A percentile compares a stretch with the other conserved stretches of the same genome.
Conservation (phyloP, 1,284 basidiomycete species). For the Leccinum angustisporum region DNA sequence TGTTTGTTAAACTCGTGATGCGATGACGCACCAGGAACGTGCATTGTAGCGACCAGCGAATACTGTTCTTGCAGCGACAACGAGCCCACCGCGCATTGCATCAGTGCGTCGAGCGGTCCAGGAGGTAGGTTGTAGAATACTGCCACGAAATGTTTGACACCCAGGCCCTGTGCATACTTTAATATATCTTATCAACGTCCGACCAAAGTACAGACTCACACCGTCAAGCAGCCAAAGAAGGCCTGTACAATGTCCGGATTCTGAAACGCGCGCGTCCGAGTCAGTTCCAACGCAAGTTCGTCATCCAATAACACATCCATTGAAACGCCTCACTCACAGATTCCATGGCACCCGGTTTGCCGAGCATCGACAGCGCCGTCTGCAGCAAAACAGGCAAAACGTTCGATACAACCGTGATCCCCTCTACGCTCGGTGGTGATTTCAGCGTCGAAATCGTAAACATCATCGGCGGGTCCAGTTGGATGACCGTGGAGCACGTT, state of each 20-base stretch:
- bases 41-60: no score
- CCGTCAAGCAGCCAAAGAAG: constrained; percentile 82
- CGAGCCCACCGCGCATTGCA: no score
- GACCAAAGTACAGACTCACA: no score
- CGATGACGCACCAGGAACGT: constrained; percentile 68
- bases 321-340: constrained; percentile 42
- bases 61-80: no score
- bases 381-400: constrained; percentile 62
- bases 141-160: no score
- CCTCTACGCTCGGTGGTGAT: constrained; percentile 41
- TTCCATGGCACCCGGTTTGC: constrained; percentile 66
- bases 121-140: no score
- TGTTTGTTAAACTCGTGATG: constrained; percentile 24
- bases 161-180: no score
- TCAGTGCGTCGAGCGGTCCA: no score
- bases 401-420: constrained; percentile 47
- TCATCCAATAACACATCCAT: background rate
- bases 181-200: no score
- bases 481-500: constrained; percentile 74
- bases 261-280: constrained; percentile 34
- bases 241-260: constrained; percentile 88
- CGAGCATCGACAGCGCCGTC: constrained; percentile 57
- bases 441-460: constrained; percentile 45
- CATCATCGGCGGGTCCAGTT: constrained; percentile 72
- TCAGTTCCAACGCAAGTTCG: constrained; percentile 10